Evolutionary conservation across 208 protist genomes (phyloP).

Genomic region (Sergeia podlipaevii): DNA sequence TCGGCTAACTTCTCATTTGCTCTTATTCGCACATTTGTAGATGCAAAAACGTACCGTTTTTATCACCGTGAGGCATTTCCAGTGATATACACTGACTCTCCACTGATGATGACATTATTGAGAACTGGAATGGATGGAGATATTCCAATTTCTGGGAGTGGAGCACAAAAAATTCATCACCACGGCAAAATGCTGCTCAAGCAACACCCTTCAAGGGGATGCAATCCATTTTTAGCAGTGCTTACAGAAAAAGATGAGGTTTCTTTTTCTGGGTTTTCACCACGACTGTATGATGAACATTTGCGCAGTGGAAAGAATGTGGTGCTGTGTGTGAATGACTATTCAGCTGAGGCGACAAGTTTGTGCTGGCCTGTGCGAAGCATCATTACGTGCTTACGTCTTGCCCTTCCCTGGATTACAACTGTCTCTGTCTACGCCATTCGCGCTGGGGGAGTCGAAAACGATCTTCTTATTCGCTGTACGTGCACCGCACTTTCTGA

Average conservation of each 20-base stretch:
- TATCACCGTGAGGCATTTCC: constrained; percentile 94
- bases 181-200: constrained; percentile 20
- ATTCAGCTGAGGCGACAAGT: constrained; percentile 20
- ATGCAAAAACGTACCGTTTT: constrained; percentile 95
- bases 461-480: constrained; percentile 35
- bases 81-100: constrained; percentile 39
- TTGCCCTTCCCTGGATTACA: constrained; percentile 27
- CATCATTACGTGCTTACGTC: constrained; percentile 51
- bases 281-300: background rate
- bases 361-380: constrained; percentile 47
- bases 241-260: constrained; percentile 1
- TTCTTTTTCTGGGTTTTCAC: constrained; percentile 20
- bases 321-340: constrained; percentile 40
- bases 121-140: constrained; percentile 8
- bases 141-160: constrained; percentile 10
- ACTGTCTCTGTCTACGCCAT: constrained; percentile 39
- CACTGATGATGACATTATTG: constrained; percentile 14
- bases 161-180: constrained; percentile 18
- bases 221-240: constrained; percentile 45
- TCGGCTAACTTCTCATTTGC: constrained; percentile 50
- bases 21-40: constrained; percentile 89
- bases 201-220: constrained; percentile 19
- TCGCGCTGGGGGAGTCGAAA: constrained; percentile 26
- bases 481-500: constrained; percentile 24
- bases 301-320: background rate